Percentiles rank a stretch among this genome's conserved stretches.
Conservation (phyloP, 495 filamentous ascomycete species). For the Aspergillus kassunensis region DNA sequence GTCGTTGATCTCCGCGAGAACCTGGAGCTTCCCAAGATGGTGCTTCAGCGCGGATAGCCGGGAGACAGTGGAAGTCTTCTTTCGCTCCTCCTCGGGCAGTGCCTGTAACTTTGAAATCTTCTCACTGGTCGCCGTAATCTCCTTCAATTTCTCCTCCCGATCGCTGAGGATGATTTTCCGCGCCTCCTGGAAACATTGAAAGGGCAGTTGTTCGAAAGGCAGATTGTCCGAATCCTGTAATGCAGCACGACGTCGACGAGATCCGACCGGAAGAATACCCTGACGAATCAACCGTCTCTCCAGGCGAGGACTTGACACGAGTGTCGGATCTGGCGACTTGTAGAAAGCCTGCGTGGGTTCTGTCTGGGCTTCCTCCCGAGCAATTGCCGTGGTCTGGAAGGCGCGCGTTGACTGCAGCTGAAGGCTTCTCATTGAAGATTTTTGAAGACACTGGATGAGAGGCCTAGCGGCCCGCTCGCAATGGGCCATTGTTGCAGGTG, state of each 20-base stretch:
- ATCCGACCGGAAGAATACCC: conserved; percentile 65
- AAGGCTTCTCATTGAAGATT: conserved; percentile 33
- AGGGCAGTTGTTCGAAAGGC: conserved; percentile 89
- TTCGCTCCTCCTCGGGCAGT: conserved; percentile 55
- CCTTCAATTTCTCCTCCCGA: conserved; percentile 71
- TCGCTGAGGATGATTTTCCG: conserved; percentile 76
- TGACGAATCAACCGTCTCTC: conserved; percentile 57
- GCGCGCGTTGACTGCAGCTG: conserved; percentile 33
- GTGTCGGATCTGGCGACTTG: conserved; percentile 45
- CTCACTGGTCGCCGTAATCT: conserved; percentile 56
- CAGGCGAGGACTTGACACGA: conserved; percentile 49
- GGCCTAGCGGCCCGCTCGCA: conserved; percentile 66
- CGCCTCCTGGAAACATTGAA: conserved; percentile 97
- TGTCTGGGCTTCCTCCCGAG: conserved; percentile 37
- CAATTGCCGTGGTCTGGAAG: conserved; percentile 36
- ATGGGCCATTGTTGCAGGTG: conserved; percentile 53
- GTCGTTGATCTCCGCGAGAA: conserved; percentile 93
- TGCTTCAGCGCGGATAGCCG: conserved; percentile 65
- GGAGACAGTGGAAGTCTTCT: conserved; percentile 58
- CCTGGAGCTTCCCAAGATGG: conserved; percentile 76
- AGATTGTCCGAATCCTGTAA: conserved; percentile 61
- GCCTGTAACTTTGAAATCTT: conserved; percentile 58
- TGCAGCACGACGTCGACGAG: conserved; percentile 76
- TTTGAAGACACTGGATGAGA: conserved; percentile 59
- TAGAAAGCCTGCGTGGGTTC: conserved; percentile 35